A percentile compares a stretch with the other conserved stretches of the same genome.
phyloP scores from a whole-genome alignment of 116 monocot species.

The Dioscorea cayenensis region DNA sequence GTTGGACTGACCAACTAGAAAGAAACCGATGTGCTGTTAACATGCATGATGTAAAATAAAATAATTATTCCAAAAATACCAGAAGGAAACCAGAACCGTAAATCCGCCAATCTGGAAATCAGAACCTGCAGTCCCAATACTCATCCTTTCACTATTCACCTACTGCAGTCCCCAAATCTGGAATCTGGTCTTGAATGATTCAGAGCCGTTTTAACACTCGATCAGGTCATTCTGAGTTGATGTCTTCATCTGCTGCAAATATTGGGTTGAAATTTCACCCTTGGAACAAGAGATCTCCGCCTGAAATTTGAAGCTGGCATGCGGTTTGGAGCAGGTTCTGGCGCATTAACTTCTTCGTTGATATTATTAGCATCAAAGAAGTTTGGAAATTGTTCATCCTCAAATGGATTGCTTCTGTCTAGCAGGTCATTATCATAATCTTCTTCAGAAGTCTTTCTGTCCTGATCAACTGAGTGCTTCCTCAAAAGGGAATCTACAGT shows the following conservation, averaged over 20 bases:
- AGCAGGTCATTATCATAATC: constrained; percentile 25
- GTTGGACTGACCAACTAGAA: no score
- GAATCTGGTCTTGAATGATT: no score
- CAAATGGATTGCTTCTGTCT: constrained; percentile 24
- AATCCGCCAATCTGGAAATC: no score
- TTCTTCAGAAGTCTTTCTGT: constrained; percentile 25
- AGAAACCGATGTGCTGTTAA: no score
- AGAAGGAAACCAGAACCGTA: no score
- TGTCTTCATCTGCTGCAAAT: constrained; percentile 48
- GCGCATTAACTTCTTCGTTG: constrained; percentile 22
- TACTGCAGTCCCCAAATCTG: no score
- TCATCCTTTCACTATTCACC: no score
- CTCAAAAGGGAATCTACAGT: constrained; percentile 79
- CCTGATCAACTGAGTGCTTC: constrained; percentile 63
- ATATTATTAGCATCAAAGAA: constrained; percentile 32
- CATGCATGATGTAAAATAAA: no score
- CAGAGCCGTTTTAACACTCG: no score
- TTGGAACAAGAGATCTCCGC: constrained; percentile 65
- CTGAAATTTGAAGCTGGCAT: constrained; percentile 71
- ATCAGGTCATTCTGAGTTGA: no score
- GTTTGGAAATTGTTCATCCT: constrained; percentile 40
- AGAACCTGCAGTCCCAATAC: no score
- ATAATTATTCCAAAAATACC: no score
- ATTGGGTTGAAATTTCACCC: constrained; percentile 75
- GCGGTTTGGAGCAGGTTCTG: constrained; percentile 17